Conservation (phyloP, 75 land plant genomes). For the Pinus tabuliformis region DNA sequence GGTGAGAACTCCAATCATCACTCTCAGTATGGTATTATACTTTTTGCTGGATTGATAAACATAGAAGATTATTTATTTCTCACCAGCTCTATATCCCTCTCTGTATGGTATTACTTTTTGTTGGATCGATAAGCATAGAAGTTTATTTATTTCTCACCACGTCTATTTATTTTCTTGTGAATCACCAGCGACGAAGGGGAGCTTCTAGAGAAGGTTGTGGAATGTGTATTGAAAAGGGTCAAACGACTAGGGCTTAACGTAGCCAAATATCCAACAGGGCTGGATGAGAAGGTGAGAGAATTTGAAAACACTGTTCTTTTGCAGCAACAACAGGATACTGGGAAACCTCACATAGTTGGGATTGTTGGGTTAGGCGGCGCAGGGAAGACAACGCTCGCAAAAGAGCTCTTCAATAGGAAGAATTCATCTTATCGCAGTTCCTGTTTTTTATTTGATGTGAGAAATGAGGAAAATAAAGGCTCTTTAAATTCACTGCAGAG, state of each 20-base stretch:
- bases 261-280: neutral
- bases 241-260: neutral
- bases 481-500: neutral
- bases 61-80: no score
- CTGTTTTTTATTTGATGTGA: constrained; percentile 2
- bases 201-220: neutral
- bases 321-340: neutral
- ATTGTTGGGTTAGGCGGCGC: neutral
- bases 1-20: neutral
- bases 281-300: neutral
- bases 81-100: no score
- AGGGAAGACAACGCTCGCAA: constrained; percentile 6
- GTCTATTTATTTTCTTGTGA: neutral
- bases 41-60: neutral
- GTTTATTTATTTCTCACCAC: no score
- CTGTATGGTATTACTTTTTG: no score
- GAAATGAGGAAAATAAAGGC: neutral
- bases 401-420: neutral
- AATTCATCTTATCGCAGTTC: neutral
- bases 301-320: neutral
- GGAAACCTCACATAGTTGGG: neutral
- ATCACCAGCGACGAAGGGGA: neutral
- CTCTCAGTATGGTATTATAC: neutral
- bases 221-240: neutral
- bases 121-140: no score